phyloP scores from a whole-genome alignment of 108 stramenopile genomes.

The Stephanodiscus triporus region DNA sequence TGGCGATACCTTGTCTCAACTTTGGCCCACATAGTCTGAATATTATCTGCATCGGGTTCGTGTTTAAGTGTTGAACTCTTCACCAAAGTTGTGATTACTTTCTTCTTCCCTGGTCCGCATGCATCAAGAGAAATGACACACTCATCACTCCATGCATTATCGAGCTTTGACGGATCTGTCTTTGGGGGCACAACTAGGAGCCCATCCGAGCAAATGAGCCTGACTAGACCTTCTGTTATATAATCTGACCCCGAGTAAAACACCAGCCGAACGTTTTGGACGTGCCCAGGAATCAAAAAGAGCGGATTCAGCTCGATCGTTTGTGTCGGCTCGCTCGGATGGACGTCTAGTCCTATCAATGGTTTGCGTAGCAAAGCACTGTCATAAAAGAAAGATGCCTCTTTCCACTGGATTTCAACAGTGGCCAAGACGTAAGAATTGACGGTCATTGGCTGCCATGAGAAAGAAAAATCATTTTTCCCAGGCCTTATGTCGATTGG shows the following conservation, averaged over 20 bases:
- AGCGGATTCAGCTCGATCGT: slow-evolving; percentile 66
- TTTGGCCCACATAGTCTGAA: slow-evolving; percentile 63
- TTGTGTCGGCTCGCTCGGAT: slow-evolving; percentile 79
- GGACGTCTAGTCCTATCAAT: slow-evolving; percentile 69
- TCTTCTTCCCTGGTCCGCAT: slow-evolving; percentile 59
- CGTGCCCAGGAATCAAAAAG: slow-evolving; percentile 76
- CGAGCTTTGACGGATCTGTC: slow-evolving; percentile 38
- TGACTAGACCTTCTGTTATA: slow-evolving; percentile 56
- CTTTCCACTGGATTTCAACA: slow-evolving; percentile 74
- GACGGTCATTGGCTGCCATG: slow-evolving; percentile 64
- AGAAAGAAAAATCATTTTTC: slow-evolving; percentile 57
- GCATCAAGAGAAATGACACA: slow-evolving; percentile 49
- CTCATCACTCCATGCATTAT: slow-evolving; percentile 59
- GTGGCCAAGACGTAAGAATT: slow-evolving; percentile 72
- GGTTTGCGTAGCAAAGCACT: slow-evolving; percentile 58
- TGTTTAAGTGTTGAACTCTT: slow-evolving; percentile 59
- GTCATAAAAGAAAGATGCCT: slow-evolving; percentile 75
- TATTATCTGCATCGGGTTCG: slow-evolving; percentile 18
- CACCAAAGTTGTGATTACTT: slow-evolving; percentile 54
- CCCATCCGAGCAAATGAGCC: slow-evolving; percentile 64
- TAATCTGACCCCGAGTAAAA: slow-evolving; percentile 72
- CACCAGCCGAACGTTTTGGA: slow-evolving; percentile 65
- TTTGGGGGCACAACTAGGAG: slow-evolving; percentile 63
- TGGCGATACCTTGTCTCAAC: slow-evolving; percentile 61
- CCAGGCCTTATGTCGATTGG: slow-evolving; percentile 60